A percentile compares a stretch with the other conserved stretches of the same genome.
Evolutionary conservation across 1,284 basidiomycete genomes (phyloP).

Genomic region (Tilletia indica): DNA sequence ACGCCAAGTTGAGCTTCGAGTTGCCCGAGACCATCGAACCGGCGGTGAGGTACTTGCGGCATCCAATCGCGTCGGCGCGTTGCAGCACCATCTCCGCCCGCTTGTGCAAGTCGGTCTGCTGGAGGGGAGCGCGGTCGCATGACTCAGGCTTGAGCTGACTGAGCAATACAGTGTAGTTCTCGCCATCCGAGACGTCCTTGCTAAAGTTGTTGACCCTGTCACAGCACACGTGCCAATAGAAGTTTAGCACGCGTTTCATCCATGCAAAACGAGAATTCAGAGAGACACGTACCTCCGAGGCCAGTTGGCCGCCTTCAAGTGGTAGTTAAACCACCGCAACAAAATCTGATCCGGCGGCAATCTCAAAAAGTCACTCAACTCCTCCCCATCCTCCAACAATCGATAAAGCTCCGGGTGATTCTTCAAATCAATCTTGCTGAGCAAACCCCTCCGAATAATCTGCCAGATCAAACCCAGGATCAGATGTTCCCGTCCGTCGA

Average conservation of each 20-base stretch:
- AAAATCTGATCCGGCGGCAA: conserved; percentile 96
- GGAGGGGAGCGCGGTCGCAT: conserved; percentile 87
- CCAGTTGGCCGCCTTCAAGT: conserved; percentile 92
- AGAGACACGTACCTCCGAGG: conserved; percentile 63
- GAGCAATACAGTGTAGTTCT: conserved; percentile 94
- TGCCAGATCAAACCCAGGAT: conserved; percentile 99
- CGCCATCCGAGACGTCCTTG: conserved; percentile 88
- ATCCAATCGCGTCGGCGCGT: conserved; percentile 89
- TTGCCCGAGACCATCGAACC: conserved; percentile 89
- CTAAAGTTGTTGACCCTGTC: conserved; percentile 84
- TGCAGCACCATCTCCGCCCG: conserved; percentile 88
- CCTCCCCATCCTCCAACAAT: conserved; percentile 92
- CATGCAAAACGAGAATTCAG: no score
- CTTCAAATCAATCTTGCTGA: conserved; percentile 95
- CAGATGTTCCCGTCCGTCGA: conserved; percentile 91
- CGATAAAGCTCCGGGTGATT: conserved; percentile 94
- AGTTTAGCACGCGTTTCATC: background rate
- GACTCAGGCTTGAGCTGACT: conserved; percentile 85
- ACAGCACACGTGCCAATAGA: background rate
- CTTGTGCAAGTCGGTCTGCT: conserved; percentile 75
- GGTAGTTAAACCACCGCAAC: conserved; percentile 97
- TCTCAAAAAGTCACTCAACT: conserved; percentile 87
- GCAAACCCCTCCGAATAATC: conserved; percentile 87
- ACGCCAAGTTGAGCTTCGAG: conserved; percentile 96
- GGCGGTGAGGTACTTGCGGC: conserved; percentile 90